phyloP scores from a whole-genome alignment of 1,139 yeast genomes.

The Blastobotrys elegans region DNA sequence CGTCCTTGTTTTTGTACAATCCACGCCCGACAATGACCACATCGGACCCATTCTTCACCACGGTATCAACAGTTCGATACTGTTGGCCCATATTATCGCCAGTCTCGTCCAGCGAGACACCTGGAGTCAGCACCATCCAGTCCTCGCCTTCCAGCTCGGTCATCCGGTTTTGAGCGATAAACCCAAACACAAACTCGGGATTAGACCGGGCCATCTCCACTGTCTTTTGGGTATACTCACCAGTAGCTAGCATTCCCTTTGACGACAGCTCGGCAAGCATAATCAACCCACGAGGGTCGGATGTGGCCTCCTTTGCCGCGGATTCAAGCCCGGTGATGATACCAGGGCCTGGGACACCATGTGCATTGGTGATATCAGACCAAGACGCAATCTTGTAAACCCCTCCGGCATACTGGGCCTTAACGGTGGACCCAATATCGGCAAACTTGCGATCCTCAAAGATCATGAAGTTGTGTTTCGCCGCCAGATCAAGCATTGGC shows the following conservation, averaged over 20 bases:
- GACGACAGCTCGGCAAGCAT: constrained; percentile 96
- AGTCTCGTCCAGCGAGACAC: constrained; percentile 94
- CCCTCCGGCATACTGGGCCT: constrained; percentile 88
- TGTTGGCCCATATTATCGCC: constrained; percentile 98
- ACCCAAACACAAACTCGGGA: constrained; percentile 88
- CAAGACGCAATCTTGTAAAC: constrained; percentile 83
- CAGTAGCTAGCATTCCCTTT: constrained; percentile 87
- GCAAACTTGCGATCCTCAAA: constrained; percentile 98
- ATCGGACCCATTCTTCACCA: constrained; percentile 78
- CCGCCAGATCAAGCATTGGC: constrained; percentile 66
- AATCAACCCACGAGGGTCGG: constrained; percentile 65
- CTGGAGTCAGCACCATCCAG: constrained; percentile 97
- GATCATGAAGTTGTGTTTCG: constrained; percentile 76
- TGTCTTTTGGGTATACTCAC: constrained; percentile 81
- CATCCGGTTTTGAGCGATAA: constrained; percentile 89
- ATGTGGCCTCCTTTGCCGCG: constrained; percentile 70
- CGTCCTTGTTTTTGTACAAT: constrained; percentile 87
- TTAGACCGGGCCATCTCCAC: constrained; percentile 87
- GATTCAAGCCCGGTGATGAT: constrained; percentile 82
- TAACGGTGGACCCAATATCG: constrained; percentile 97
- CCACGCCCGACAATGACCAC: constrained; percentile 97
- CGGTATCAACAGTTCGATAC: constrained; percentile 87
- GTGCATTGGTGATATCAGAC: constrained; percentile 98
- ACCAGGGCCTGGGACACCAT: constrained; percentile 94
- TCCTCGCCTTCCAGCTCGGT: constrained; percentile 66